Base-by-base conservation (phyloP, 805 yeast genomes). In the Kazachstania bromeliacearum region DNA sequence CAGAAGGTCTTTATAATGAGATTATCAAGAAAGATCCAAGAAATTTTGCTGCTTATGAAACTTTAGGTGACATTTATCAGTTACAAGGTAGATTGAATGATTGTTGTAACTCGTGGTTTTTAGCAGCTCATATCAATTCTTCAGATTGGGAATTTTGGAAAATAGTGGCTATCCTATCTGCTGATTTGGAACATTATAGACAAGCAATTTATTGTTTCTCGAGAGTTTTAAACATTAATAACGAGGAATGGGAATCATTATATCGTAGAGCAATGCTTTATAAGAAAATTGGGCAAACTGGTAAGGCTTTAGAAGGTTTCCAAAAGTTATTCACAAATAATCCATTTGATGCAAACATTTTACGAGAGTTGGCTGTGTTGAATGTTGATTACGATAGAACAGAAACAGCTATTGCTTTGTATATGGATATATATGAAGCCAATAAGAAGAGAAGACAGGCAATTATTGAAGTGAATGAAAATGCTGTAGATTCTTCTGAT, bases 161-260 rank as follows among this genome's bases (percentile, higher is more conserved):
- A 25, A 70, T 70, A 20, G 82, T 92, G 20, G 96, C 81, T 0
- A 80, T 73, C 36, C 56, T 75, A 36, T 75, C 84, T 37, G 68
- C 64, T 2, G 78, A 76, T 27, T 60, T 82, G 46, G 83, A 83
- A 1, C 83, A 79, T 47, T 62, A 66, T 2, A 73, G 82, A 29
- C 94, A 83, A 57, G 94, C 94, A 0, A 66, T 82, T 13, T 79
- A 80, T 44, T 83, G 94, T 60, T 85, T 78, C 49, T 69, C 78
- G 8, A 69, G 79, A 34, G 85, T 83, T 2, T 68, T 80, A 15
- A 55, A 70, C 27, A 65, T 69, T 10, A 64, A 68, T 19, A 51
- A 66, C 28, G 71, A 68, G 31, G 73, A 73, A 36, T 70, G 72
- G 44, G 74, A 69, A 28, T 70, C 73, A 12, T 62, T 83, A 1